A percentile compares a stretch with the other conserved stretches of the same genome.
These are phyloP conservation scores for Hawksworthiomyces lignivorus DNA, from an alignment of 2,329 filamentous ascomycete genomes.

Conservation along the genomic window DNA sequence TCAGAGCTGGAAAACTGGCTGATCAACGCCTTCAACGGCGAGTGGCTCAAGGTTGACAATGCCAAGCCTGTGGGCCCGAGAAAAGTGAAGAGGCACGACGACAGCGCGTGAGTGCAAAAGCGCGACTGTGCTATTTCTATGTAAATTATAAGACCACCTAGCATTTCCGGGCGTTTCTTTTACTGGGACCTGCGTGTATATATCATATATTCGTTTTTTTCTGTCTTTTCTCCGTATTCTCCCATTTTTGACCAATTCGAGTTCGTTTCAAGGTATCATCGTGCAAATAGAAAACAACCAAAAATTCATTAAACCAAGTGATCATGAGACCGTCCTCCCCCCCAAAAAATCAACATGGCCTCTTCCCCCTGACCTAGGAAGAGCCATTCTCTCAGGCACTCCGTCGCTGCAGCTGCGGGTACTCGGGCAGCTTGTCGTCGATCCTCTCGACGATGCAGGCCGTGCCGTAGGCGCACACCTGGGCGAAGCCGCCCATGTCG, in stretches of 20 bases:
- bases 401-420: slow-evolving; percentile 19
- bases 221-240: too few relatives aligned
- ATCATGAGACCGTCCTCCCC: too few relatives aligned
- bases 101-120: too few relatives aligned
- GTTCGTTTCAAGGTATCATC: too few relatives aligned
- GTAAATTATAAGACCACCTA: background rate
- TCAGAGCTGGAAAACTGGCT: slow-evolving; percentile 81
- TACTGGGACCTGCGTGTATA: too few relatives aligned
- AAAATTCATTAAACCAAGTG: too few relatives aligned
- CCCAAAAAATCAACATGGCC: background rate
- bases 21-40: slow-evolving; percentile 94
- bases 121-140: too few relatives aligned
- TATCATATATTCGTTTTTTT: background rate
- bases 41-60: slow-evolving; percentile 63
- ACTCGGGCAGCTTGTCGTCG: slow-evolving; percentile 23
- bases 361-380: background rate
- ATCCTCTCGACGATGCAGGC: slow-evolving; percentile 51
- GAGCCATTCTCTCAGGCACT: background rate
- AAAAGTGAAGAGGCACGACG: slow-evolving; percentile 17
- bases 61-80: too few relatives aligned
- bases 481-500: slow-evolving; percentile 47
- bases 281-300: too few relatives aligned
- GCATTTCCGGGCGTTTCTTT: slow-evolving; percentile 2
- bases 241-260: too few relatives aligned
- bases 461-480: slow-evolving; percentile 54